phyloP scores from a whole-genome alignment of 805 yeast genomes.

The Citeromyces nyonsensis region DNA sequence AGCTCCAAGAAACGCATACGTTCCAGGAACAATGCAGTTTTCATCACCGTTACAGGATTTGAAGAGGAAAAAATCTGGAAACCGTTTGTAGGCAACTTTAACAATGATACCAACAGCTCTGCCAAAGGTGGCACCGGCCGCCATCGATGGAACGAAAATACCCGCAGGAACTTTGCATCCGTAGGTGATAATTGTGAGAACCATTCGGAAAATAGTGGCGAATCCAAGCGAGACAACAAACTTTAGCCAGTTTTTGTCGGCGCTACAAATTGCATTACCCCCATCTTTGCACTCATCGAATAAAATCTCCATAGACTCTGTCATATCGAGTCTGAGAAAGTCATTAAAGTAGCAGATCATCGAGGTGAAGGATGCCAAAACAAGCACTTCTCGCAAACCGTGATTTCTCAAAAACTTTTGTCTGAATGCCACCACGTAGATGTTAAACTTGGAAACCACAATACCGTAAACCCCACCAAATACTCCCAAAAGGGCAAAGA shows the following conservation, averaged over 20 bases:
- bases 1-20: constrained; percentile 92
- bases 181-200: constrained; percentile 69
- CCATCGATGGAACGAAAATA: constrained; percentile 92
- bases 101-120: constrained; percentile 69
- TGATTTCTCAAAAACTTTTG: constrained; percentile 43
- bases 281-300: constrained; percentile 62
- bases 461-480: constrained; percentile 92
- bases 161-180: constrained; percentile 97
- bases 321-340: constrained; percentile 79
- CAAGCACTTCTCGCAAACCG: constrained; percentile 58
- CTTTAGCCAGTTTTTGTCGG: constrained; percentile 10
- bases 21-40: constrained; percentile 79
- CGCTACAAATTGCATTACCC: constrained; percentile 19
- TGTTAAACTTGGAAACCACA: constrained; percentile 57
- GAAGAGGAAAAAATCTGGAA: constrained; percentile 19
- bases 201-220: constrained; percentile 62
- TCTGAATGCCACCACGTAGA: constrained; percentile 63
- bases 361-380: constrained; percentile 57
- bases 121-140: constrained; percentile 92
- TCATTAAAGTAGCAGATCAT: constrained; percentile 70
- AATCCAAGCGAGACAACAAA: constrained; percentile 37
- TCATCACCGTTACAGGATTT: constrained; percentile 15
- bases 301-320: constrained; percentile 81
- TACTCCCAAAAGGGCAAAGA: constrained; percentile 63
- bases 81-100: constrained; percentile 27